These are phyloP conservation scores for Leptodontidium sp. DNA, from an alignment of 2,329 filamentous ascomycete species.

Conservation along the genomic window DNA sequence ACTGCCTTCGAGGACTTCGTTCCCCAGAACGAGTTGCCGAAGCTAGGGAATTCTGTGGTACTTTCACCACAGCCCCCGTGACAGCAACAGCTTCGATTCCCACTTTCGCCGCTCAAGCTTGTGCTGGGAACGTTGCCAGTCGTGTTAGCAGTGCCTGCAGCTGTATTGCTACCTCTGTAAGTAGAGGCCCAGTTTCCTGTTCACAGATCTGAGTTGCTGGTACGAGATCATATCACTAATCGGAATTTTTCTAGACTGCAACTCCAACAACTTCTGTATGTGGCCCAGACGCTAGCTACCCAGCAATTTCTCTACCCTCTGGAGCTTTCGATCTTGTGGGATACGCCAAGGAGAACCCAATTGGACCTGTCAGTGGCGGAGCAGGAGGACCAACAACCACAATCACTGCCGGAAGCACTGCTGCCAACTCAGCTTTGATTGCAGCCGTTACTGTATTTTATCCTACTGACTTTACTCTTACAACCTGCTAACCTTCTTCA, in stretches of 20 bases:
- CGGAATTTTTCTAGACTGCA: neutral
- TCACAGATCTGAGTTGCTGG: neutral
- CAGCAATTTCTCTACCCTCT: slow-evolving; percentile 12
- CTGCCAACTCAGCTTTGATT: slow-evolving; percentile 14
- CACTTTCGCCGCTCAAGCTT: slow-evolving; percentile 28
- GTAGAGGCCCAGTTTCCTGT: neutral
- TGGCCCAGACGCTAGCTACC: slow-evolving; percentile 10
- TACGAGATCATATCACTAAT: neutral
- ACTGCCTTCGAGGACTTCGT: slow-evolving; percentile 32
- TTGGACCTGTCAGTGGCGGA: slow-evolving; percentile 20
- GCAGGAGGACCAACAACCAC: slow-evolving; percentile 21
- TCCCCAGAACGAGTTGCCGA: slow-evolving; percentile 23
- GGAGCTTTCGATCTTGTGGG: slow-evolving; percentile 20
- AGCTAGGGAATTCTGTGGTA: slow-evolving; percentile 30
- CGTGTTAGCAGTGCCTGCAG: slow-evolving; percentile 34
- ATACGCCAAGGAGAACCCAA: slow-evolving; percentile 19
- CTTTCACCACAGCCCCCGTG: slow-evolving; percentile 29
- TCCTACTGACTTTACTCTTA: too few species aligned
- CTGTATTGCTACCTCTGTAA: slow-evolving; percentile 27
- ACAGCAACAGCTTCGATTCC: slow-evolving; percentile 26
- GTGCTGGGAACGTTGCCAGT: slow-evolving; percentile 29
- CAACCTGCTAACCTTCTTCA: neutral
- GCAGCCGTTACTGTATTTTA: slow-evolving; percentile 15
- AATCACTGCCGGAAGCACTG: slow-evolving; percentile 18
- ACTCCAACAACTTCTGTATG: neutral